A percentile compares a stretch with the other conserved stretches of the same genome.
phyloP scores from a whole-genome alignment of 371 early-diverging fungal species.

The Lichtheimia ramosa region DNA sequence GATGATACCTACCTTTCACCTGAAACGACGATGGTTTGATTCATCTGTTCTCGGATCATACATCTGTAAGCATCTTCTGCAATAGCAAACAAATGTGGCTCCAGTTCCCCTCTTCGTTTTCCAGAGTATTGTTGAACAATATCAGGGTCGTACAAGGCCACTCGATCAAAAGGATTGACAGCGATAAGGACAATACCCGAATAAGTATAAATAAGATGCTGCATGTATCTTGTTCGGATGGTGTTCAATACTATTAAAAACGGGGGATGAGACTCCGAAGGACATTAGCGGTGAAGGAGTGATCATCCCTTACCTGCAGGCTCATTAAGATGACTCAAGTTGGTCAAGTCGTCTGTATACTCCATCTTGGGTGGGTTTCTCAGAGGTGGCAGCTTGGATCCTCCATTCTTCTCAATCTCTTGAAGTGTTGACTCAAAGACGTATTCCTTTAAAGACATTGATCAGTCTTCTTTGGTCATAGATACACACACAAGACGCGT shows the following conservation, averaged over 20 bases:
- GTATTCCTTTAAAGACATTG: constrained; percentile 57
- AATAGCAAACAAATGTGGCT: constrained; percentile 97
- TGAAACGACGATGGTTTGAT: constrained; percentile 97
- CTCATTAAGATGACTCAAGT: constrained; percentile 89
- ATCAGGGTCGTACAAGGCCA: constrained; percentile 85
- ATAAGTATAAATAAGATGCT: constrained; percentile 97
- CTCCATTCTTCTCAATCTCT: constrained; percentile 66
- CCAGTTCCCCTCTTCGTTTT: constrained; percentile 86
- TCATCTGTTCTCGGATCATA: constrained; percentile 84
- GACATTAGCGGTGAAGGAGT: not conserved
- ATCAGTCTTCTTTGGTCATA: not conserved
- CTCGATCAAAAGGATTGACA: constrained; percentile 94
- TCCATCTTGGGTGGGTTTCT: constrained; percentile 90
- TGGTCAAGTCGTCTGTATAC: constrained; percentile 90
- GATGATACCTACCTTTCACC: constrained; percentile 79
- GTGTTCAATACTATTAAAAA: constrained; percentile 75
- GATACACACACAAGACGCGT: not conserved
- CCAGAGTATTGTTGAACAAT: constrained; percentile 88
- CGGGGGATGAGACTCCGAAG: too few species aligned
- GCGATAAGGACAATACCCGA: constrained; percentile 98
- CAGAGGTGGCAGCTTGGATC: constrained; percentile 78
- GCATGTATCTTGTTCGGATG: constrained; percentile 83
- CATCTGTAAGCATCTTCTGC: constrained; percentile 94
- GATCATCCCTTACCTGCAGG: constrained; percentile 67
- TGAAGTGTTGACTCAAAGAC: constrained; percentile 70